These are phyloP conservation scores for Yamadazyma jaroonii DNA, from an alignment of 1,139 yeast genomes.

Conservation along the genomic window DNA sequence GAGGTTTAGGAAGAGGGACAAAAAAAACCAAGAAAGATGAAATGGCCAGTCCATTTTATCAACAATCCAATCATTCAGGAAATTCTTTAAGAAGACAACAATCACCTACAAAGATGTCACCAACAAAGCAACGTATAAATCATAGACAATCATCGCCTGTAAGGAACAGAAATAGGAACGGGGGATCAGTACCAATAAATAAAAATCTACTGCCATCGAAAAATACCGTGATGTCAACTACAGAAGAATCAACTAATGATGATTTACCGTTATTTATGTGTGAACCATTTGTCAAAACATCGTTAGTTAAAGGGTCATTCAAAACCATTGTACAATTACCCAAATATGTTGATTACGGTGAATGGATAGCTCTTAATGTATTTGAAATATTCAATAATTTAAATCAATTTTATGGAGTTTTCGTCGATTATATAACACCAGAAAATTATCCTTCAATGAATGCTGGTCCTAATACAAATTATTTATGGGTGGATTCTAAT, in stretches of 20 bases:
- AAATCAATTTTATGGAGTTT: slow-evolving; percentile 83
- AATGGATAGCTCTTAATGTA: slow-evolving; percentile 92
- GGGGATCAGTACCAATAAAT: slow-evolving; percentile 3
- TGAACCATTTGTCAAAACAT: slow-evolving; percentile 92
- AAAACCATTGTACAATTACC: slow-evolving; percentile 94
- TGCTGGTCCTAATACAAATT: slow-evolving; percentile 91
- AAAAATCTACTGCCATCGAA: slow-evolving; percentile 14
- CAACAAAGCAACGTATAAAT: slow-evolving; percentile 19
- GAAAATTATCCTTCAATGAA: slow-evolving; percentile 91
- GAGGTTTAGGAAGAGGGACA: slow-evolving; percentile 66
- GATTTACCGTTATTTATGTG: slow-evolving; percentile 67
- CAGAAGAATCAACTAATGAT: slow-evolving; percentile 7
- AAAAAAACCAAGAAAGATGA: slow-evolving; percentile 50
- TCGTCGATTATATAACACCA: slow-evolving; percentile 85
- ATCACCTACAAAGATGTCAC: slow-evolving; percentile 24
- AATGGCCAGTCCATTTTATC: slow-evolving; percentile 35
- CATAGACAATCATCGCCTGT: slow-evolving; percentile 32
- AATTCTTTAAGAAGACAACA: slow-evolving; percentile 38
- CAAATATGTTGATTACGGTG: slow-evolving; percentile 88
- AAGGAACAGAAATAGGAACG: slow-evolving; percentile 12
- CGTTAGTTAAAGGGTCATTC: slow-evolving; percentile 95
- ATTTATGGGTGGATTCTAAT: slow-evolving; percentile 83
- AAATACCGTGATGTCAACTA: slow-evolving; percentile 10
- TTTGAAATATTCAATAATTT: slow-evolving; percentile 86
- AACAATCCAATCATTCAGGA: slow-evolving; percentile 30